Evolutionary conservation across 441 rosid genomes (phyloP).

Genomic region (Bruguiera hainesii): DNA sequence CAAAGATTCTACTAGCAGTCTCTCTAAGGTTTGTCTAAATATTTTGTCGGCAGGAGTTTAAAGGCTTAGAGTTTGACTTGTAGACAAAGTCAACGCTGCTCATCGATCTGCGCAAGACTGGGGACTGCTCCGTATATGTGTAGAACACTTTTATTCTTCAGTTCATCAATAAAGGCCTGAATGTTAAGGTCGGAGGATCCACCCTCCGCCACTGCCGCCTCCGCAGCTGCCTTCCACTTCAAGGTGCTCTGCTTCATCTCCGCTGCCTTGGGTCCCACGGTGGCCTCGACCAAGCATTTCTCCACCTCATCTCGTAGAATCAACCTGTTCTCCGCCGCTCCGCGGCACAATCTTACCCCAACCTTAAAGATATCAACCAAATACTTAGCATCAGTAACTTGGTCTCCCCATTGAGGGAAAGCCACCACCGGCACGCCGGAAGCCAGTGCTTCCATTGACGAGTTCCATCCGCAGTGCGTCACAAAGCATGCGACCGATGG

Average conservation of each 20-base stretch:
- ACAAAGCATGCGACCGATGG: conserved; percentile 60
- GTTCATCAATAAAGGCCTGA: conserved; percentile 56
- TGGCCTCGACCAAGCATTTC: conserved; percentile 52
- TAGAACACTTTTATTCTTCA: conserved; percentile 34
- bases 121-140: not conserved
- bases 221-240: conserved; percentile 68
- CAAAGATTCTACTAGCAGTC: no score
- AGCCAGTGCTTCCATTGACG: conserved; percentile 65
- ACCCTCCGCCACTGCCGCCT: conserved; percentile 61
- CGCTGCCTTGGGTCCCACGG: conserved; percentile 44
- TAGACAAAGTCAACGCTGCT: no score
- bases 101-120: no score
- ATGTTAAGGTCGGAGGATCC: conserved; percentile 67
- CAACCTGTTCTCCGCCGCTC: conserved; percentile 51
- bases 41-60: no score
- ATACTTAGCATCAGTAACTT: conserved; percentile 67
- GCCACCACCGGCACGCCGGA: conserved; percentile 61
- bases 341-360: conserved; percentile 34
- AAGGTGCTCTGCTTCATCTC: conserved; percentile 55
- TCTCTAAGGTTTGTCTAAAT: no score
- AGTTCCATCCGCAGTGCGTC: conserved; percentile 93
- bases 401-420: conserved; percentile 91
- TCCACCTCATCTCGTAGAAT: conserved; percentile 60
- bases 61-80: no score
- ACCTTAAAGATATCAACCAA: conserved; percentile 56